Evolutionary conservation across 163 green algal species (phyloP).

Genomic region (Prototheca wickerhamii): DNA sequence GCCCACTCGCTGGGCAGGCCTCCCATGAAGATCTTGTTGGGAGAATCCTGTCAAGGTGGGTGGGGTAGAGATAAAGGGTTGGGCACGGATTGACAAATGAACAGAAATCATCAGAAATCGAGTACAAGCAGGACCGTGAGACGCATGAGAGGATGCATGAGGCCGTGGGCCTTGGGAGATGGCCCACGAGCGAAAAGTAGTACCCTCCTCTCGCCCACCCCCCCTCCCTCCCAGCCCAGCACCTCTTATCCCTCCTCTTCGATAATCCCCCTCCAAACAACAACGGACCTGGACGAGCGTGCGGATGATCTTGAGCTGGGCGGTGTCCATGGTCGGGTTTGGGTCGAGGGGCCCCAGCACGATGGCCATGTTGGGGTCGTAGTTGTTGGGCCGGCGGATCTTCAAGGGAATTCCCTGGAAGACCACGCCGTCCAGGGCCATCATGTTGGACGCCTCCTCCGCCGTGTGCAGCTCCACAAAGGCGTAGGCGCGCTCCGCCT

Average conservation of each 20-base stretch:
- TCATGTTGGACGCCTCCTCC: slow-evolving; percentile 68
- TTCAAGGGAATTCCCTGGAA: slow-evolving; percentile 50
- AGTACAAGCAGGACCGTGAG: no score
- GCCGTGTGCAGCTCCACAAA: slow-evolving; percentile 69
- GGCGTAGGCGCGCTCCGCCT: slow-evolving; percentile 41
- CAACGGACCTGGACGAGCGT: slow-evolving; percentile 5
- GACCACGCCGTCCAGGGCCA: slow-evolving; percentile 65
- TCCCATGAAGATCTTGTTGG: slow-evolving; percentile 74
- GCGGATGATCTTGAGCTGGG: slow-evolving; percentile 1
- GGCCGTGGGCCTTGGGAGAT: no score
- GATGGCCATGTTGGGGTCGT: slow-evolving; percentile 50
- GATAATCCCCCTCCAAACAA: background rate
- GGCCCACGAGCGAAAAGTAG: background rate
- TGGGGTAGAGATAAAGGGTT: no score
- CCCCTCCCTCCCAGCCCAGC: no score
- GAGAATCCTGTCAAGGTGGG: slow-evolving; percentile 36
- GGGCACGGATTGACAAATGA: no score
- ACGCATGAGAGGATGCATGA: no score
- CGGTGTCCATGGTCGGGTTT: slow-evolving; percentile 40
- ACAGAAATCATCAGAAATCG: no score
- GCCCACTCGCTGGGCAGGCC: slow-evolving; percentile 67
- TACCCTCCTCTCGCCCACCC: background rate
- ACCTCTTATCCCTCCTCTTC: background rate
- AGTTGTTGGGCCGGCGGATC: slow-evolving; percentile 71
- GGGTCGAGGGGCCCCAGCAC: slow-evolving; percentile 60